Conservation (phyloP, 2,329 filamentous ascomycete species). For the Byssothecium circinans region DNA sequence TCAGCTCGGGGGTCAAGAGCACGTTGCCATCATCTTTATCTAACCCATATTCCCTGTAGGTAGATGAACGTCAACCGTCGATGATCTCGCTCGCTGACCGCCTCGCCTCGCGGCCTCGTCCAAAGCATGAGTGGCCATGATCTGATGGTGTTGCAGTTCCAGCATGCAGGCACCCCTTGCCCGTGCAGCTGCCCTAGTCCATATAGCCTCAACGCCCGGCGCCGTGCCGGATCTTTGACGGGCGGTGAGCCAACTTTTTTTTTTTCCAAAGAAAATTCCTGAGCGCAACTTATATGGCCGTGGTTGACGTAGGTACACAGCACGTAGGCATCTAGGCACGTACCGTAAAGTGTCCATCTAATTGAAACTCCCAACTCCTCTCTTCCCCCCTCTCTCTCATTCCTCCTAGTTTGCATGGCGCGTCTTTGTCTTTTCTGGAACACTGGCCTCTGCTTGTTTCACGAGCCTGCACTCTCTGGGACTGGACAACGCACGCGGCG, state of each 20-base stretch:
- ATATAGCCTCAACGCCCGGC: conserved; percentile 33
- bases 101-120: conserved; percentile 24
- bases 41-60: background rate
- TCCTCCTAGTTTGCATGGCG: too few species aligned
- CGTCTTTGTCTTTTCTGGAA: conserved; percentile 26
- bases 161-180: conserved; percentile 28
- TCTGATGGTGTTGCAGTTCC: conserved; percentile 39
- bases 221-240: conserved; percentile 22
- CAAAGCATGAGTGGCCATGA: conserved; percentile 18
- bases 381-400: too few species aligned
- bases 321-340: too few species aligned
- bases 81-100: conserved; percentile 33
- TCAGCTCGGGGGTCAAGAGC: background rate
- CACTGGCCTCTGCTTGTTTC: conserved; percentile 22
- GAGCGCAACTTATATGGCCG: conserved; percentile 1
- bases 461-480: conserved; percentile 20
- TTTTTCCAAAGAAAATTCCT: conserved; percentile 14
- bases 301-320: background rate
- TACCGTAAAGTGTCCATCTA: too few species aligned
- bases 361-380: too few species aligned
- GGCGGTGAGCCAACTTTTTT: conserved; percentile 37
- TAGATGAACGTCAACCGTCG: conserved; percentile 3
- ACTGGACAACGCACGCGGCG: conserved; percentile 37
- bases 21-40: background rate
- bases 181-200: conserved; percentile 26